Conservation (phyloP, 192 early-diverging fungal genomes). For the Podila verticillata region DNA sequence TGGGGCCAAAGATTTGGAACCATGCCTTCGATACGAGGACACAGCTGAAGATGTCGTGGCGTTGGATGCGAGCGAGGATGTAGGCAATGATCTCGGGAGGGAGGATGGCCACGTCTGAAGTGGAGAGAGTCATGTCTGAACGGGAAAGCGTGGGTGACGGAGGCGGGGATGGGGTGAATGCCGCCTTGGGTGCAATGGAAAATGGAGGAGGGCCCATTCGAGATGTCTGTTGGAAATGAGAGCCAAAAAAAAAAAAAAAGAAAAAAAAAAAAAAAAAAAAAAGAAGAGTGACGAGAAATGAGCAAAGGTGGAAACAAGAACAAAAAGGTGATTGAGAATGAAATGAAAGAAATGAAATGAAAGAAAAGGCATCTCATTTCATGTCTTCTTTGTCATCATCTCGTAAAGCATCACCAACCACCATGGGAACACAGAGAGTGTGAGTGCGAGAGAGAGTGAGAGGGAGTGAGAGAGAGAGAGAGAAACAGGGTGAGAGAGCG, state of each 20-base stretch:
- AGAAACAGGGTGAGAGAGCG: neutral
- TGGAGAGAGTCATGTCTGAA: neutral
- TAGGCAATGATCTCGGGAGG: neutral
- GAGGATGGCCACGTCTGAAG: neutral
- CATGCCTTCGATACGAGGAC: neutral
- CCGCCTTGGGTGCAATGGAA: neutral
- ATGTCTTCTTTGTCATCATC: neutral
- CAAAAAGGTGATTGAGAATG: neutral
- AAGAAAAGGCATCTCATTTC: neutral
- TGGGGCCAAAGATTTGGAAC: neutral
- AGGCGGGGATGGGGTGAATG: neutral
- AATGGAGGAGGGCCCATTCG: neutral
- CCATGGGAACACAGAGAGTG: neutral
- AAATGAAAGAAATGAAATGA: neutral
- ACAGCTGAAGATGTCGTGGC: neutral
- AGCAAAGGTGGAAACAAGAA: neutral
- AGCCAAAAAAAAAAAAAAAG: no score
- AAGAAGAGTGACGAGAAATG: neutral
- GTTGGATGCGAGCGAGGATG: neutral
- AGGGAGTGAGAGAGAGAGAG: neutral
- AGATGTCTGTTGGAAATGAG: neutral
- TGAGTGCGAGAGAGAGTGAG: neutral
- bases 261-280: neutral
- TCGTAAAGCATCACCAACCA: conserved; percentile 1
- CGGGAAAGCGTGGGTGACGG: neutral